A percentile compares a stretch with the other conserved stretches of the same genome.
Evolutionary conservation across 2,329 filamentous ascomycete genomes (phyloP).

Genomic region (Dothidotthia symphoricarpi): DNA sequence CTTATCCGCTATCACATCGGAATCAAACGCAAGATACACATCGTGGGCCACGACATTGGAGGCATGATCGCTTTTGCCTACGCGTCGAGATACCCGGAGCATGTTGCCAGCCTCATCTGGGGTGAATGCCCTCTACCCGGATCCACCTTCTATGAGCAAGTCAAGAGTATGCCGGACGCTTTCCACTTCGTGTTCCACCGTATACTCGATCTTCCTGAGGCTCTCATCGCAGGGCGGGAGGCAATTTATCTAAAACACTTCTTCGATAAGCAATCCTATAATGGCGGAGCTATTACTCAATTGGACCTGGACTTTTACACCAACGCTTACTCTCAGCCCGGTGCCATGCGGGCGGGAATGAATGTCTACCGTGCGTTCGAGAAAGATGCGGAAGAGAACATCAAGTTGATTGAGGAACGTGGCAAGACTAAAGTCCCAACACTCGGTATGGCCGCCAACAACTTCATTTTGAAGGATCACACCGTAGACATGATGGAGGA

Average conservation of each 20-base stretch:
- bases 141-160: slow-evolving; percentile 32
- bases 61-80: slow-evolving; percentile 50
- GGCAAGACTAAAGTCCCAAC: slow-evolving; percentile 29
- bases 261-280: too few species aligned
- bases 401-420: slow-evolving; percentile 13
- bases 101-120: slow-evolving; percentile 42
- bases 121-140: slow-evolving; percentile 47
- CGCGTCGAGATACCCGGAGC: slow-evolving; percentile 37
- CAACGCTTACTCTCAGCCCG: slow-evolving; percentile 23
- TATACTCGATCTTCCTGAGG: slow-evolving; percentile 42
- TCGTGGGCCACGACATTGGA: slow-evolving; percentile 51
- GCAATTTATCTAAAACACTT: too few species aligned
- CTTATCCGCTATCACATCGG: slow-evolving; percentile 28
- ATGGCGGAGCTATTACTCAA: background rate
- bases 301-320: background rate
- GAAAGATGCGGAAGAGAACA: slow-evolving; percentile 31
- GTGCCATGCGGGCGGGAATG: slow-evolving; percentile 34
- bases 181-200: slow-evolving; percentile 49
- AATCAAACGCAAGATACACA: slow-evolving; percentile 37
- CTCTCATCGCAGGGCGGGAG: slow-evolving; percentile 29
- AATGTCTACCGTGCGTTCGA: slow-evolving; percentile 38
- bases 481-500: slow-evolving; percentile 28
- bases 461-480: slow-evolving; percentile 22
- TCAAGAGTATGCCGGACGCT: slow-evolving; percentile 28
- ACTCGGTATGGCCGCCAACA: slow-evolving; percentile 24